Base-by-base conservation (phyloP, 768 basidiomycete species). In the Termitomyces sp. region DNA sequence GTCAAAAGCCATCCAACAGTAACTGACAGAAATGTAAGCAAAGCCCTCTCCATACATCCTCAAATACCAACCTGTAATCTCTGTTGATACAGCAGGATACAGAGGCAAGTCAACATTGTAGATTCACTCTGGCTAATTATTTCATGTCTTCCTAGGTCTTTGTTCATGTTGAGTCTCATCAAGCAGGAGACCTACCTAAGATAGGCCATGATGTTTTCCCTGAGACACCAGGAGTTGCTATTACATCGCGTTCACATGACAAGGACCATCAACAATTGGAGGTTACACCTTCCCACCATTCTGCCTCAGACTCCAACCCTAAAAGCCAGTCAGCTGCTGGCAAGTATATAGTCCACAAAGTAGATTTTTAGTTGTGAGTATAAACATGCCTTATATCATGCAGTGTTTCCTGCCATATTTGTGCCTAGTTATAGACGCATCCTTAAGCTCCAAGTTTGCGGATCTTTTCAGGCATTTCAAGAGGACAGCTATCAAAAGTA, bases 151-250 rank as follows among this genome's bases (percentile, higher is more conserved):
- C n/a, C 60, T 60, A 67, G 64, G 63, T 70, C 34, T 67, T 63
- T 40, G 68, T 69, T 14, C 67, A 69, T 38, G 66, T 72, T 36
- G 69, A 72, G 47, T 71, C 70, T 25, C 66, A 66, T 53, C 57
- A 29, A 36, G 37, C 36, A 12, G 37, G 17, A 17, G 62, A 63
- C 38, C 32, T 45, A n/a, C n/a, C 34, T 7, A 59, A 58, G 42
- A 59, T 20, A n/a, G 31, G 10, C 32, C 29, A 11, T 17, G n/a
- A 31, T n/a, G 10, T 12, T 31, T 36, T 15, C 25, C 9, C 20
- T 10, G 7, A 17, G 40, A 43, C 20, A 20, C 15, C 17, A 4
- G n/a, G 9, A 15, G 5, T 36, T 14, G 29, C 34, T 10, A 14
- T 37, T 29, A 14, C n/a, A 32, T 20, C n/a, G 32, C 20, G 25